Percentiles rank a stretch among this genome's conserved stretches.
These are phyloP conservation scores for Tolypocladium endophyticum DNA, from an alignment of 2,329 filamentous ascomycete genomes.

Conservation along the genomic window DNA sequence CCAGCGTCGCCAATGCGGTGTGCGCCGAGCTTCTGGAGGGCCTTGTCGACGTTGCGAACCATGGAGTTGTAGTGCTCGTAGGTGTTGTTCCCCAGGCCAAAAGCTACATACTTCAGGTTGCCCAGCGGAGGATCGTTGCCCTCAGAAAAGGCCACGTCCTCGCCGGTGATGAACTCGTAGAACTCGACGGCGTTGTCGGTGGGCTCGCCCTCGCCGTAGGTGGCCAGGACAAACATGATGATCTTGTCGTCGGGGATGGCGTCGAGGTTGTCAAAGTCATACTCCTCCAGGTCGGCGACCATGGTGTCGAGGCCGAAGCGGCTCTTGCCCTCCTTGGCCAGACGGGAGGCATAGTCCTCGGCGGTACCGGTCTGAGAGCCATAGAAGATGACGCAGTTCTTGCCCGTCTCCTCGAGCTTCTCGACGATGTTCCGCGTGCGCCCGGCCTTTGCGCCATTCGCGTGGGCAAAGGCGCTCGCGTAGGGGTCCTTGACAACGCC, in stretches of 20 bases:
- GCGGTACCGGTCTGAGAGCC: constrained; percentile 97
- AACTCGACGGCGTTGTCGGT: constrained; percentile 99
- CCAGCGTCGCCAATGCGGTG: constrained; percentile 77
- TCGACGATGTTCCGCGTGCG: constrained; percentile 88
- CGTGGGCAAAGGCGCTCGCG: constrained; percentile 60
- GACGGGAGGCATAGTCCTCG: constrained; percentile 91
- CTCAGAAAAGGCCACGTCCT: constrained; percentile 73
- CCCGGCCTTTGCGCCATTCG: constrained; percentile 61
- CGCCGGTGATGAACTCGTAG: constrained; percentile 85
- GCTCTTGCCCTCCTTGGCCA: constrained; percentile 95
- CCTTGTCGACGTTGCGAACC: constrained; percentile 83
- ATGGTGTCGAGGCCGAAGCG: constrained; percentile 95
- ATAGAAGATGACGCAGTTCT: constrained; percentile 98
- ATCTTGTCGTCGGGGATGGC: constrained; percentile 81
- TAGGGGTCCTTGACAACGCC: constrained; percentile 82
- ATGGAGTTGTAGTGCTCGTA: constrained; percentile 99
- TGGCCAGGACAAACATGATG: constrained; percentile 90
- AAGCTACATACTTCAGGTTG: constrained; percentile 86
- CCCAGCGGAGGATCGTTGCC: constrained; percentile 61
- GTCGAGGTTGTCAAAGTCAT: constrained; percentile 92
- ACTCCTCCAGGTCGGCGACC: constrained; percentile 96
- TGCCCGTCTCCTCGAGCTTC: constrained; percentile 89
- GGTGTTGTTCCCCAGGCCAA: constrained; percentile 96
- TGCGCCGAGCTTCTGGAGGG: constrained; percentile 72
- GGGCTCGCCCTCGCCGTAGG: constrained; percentile 95